Conservation (phyloP, 805 yeast genomes). For the Isabelozyma heimii region DNA sequence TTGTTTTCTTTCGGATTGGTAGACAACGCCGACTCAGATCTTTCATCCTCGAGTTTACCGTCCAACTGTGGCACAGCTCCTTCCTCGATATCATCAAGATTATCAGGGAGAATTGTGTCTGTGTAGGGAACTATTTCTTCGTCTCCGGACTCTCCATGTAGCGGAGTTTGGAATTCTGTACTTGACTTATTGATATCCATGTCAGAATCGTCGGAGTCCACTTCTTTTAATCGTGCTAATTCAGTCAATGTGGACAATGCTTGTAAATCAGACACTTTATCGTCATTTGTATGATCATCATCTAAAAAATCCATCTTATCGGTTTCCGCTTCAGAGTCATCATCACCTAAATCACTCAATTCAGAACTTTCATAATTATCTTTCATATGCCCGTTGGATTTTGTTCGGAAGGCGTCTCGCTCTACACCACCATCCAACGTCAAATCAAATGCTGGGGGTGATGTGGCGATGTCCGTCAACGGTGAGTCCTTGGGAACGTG, state of each 20-base stretch:
- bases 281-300: slow-evolving; percentile 18
- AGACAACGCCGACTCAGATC: slow-evolving; percentile 3
- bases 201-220: slow-evolving; percentile 32
- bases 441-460: slow-evolving; percentile 37
- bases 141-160: background rate
- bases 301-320: slow-evolving; percentile 70
- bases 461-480: slow-evolving; percentile 38
- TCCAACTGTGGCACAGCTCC: slow-evolving; percentile 11
- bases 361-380: slow-evolving; percentile 40
- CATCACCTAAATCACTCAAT: slow-evolving; percentile 53
- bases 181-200: slow-evolving; percentile 12
- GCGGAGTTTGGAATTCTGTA: slow-evolving; percentile 3
- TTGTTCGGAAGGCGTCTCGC: background rate
- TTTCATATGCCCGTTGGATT: background rate
- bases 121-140: slow-evolving; percentile 3
- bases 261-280: slow-evolving; percentile 32
- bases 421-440: slow-evolving; percentile 7
- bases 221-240: slow-evolving; percentile 38
- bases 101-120: background rate
- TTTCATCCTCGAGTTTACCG: slow-evolving; percentile 7
- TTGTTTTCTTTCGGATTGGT: slow-evolving; percentile 5
- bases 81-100: slow-evolving; percentile 9
- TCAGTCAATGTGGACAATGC: slow-evolving; percentile 41
- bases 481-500: slow-evolving; percentile 32
- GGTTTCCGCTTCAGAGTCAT: slow-evolving; percentile 85